Conservation (phyloP, 345 rosid genomes). For the Linum tenue region DNA sequence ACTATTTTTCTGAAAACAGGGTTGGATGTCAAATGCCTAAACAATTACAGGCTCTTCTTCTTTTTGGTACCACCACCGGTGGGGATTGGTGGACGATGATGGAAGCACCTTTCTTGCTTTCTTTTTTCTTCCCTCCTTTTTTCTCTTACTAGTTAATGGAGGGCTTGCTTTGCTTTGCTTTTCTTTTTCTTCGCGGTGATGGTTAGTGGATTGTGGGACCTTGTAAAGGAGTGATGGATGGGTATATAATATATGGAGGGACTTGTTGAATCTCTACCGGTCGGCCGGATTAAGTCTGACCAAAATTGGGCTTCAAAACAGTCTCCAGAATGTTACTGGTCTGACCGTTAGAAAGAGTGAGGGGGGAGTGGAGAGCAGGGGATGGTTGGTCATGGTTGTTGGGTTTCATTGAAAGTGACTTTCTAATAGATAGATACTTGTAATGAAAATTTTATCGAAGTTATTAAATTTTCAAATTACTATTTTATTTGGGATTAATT, state of each 20-base stretch:
- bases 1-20: conserved; percentile 3
- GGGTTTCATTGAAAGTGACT: not conserved
- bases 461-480: no score
- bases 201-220: conserved; percentile 62
- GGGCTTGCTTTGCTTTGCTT: not conserved
- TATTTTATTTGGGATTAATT: no score
- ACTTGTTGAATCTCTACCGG: not conserved
- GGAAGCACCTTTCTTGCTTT: conserved; percentile 42
- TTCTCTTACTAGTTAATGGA: not conserved
- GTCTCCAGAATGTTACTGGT: no score
- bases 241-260: conserved; percentile 2
- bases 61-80: conserved; percentile 25
- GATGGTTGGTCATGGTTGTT: conserved; percentile 6
- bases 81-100: conserved; percentile 60
- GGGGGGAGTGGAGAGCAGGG: conserved; percentile 8
- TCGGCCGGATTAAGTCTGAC: no score
- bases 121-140: not conserved
- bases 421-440: no score
- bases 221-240: conserved; percentile 21
- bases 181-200: conserved; percentile 7
- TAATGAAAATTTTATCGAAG: no score
- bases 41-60: conserved; percentile 31
- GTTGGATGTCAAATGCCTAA: not conserved
- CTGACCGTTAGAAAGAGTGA: not conserved
- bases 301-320: no score